Percentiles rank a stretch among this genome's conserved stretches.
Conservation (phyloP, 2,329 filamentous ascomycete genomes). For the Aspergillus ochraceus region DNA sequence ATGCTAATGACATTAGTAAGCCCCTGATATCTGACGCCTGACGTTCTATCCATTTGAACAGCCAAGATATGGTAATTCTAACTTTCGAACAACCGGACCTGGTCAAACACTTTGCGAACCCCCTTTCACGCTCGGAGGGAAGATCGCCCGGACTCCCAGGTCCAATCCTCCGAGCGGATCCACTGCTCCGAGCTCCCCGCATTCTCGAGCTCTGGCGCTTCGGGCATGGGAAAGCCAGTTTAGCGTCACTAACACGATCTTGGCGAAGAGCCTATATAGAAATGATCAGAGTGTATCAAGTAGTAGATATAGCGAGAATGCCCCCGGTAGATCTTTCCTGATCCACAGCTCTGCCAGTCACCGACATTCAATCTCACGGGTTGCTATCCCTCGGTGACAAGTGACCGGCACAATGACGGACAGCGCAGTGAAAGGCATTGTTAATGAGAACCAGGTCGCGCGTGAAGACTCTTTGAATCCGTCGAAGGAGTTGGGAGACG, state of each 20-base stretch:
- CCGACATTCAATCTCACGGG: too few relatives aligned
- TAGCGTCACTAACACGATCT: not conserved
- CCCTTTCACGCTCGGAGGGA: not conserved
- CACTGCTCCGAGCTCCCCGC: conserved; percentile 1
- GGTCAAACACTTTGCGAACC: too few relatives aligned
- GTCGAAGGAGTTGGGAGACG: conserved; percentile 1
- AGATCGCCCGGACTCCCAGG: not conserved
- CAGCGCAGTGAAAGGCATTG: not conserved
- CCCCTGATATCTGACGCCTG: too few relatives aligned
- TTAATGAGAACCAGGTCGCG: not conserved
- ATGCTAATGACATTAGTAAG: too few relatives aligned
- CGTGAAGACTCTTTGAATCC: not conserved
- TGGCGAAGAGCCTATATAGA: too few relatives aligned
- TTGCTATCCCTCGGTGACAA: not conserved
- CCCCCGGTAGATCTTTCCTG: too few relatives aligned
- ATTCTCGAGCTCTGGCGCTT: not conserved
- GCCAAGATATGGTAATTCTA: too few relatives aligned
- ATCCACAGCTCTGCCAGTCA: too few relatives aligned
- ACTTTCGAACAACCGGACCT: too few relatives aligned
- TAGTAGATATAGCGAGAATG: too few relatives aligned
- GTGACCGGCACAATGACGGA: not conserved
- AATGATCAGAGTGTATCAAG: too few relatives aligned
- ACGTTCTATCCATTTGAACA: too few relatives aligned
- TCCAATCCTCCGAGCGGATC: not conserved
- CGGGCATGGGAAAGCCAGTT: not conserved